A percentile compares a stretch with the other conserved stretches of the same genome.
These are phyloP conservation scores for Penicillium freii DNA, from an alignment of 2,329 filamentous ascomycete genomes.

Conservation along the genomic window DNA sequence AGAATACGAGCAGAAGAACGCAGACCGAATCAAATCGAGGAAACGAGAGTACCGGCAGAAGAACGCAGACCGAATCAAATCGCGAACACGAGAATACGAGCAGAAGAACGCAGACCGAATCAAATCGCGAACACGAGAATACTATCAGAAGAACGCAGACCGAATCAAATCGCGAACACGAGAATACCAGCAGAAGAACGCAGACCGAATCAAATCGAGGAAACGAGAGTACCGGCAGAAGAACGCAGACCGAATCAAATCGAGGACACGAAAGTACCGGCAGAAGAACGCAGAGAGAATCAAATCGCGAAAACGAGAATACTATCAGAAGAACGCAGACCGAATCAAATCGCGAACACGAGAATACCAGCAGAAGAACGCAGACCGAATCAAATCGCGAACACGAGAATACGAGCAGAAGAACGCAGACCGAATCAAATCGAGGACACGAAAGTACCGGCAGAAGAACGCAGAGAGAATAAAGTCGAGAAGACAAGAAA, in stretches of 20 bases:
- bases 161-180: fast-evolving
- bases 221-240: fast-evolving
- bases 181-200: background rate
- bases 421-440: background rate
- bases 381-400: background rate
- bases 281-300: background rate
- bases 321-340: background rate
- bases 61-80: background rate
- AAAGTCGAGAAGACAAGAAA: background rate
- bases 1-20: background rate
- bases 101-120: background rate
- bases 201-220: fast-evolving
- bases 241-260: background rate
- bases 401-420: background rate
- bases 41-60: background rate
- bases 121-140: background rate
- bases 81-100: fast-evolving
- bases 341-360: fast-evolving
- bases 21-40: background rate
- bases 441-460: fast-evolving
- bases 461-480: background rate
- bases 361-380: background rate
- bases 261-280: fast-evolving
- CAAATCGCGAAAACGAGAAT: background rate
- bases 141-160: background rate